Conservation (phyloP, 768 basidiomycete genomes). For the Trametes villosa region DNA sequence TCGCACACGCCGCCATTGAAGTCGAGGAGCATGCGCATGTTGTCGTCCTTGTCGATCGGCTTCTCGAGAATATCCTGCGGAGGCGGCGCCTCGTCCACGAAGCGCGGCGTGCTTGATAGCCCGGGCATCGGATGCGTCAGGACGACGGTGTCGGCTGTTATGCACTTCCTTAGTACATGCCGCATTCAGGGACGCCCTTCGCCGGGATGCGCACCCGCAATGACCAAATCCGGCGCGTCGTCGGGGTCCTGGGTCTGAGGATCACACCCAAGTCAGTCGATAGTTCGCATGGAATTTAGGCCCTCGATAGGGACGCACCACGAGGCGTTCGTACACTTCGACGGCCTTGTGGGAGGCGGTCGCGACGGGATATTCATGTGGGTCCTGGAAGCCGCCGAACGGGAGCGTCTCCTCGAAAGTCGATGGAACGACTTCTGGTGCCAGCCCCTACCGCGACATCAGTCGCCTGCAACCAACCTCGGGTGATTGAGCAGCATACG, state of each 20-base stretch:
- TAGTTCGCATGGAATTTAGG: neutral
- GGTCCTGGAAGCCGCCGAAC: constrained; percentile 66
- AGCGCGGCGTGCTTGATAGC: constrained; percentile 54
- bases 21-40: constrained; percentile 85
- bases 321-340: constrained; percentile 87
- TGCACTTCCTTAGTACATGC: neutral
- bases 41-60: constrained; percentile 76
- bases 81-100: constrained; percentile 53
- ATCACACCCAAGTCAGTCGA: neutral
- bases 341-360: constrained; percentile 81
- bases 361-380: constrained; percentile 75
- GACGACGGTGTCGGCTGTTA: constrained; percentile 92
- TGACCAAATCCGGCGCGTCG: constrained; percentile 79
- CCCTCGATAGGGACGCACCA: constrained; percentile 45
- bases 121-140: constrained; percentile 72
- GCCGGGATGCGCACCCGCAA: constrained; percentile 53
- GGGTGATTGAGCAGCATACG: constrained; percentile 50
- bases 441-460: constrained; percentile 50
- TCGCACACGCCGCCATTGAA: constrained; percentile 87
- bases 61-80: constrained; percentile 89
- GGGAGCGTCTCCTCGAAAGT: constrained; percentile 81
- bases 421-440: constrained; percentile 74
- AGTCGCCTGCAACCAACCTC: neutral
- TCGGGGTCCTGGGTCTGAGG: constrained; percentile 57
- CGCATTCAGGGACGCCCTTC: neutral